A percentile compares a stretch with the other conserved stretches of the same genome.
phyloP scores from a whole-genome alignment of 2,329 filamentous ascomycete genomes.

The Penicillium vulpinum region DNA sequence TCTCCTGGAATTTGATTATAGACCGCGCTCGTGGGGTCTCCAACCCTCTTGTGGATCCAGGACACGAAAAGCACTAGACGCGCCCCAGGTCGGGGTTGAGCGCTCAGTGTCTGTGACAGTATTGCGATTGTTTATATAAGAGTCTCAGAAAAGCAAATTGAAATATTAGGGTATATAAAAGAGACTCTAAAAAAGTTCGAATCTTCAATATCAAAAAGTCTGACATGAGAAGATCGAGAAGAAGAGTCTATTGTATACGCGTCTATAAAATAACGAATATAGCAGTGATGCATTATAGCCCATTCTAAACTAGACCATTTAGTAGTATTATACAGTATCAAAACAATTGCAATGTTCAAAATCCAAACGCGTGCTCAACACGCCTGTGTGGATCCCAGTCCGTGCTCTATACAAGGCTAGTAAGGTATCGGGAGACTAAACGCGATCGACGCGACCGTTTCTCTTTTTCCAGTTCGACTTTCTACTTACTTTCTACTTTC shows the following conservation, averaged over 20 bases:
- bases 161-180: not conserved
- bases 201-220: not conserved
- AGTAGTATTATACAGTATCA: not conserved
- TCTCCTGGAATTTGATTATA: not conserved
- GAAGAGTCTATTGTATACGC: not conserved
- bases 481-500: not conserved
- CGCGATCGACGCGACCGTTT: conserved; percentile 30
- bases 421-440: conserved; percentile 24
- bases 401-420: conserved; percentile 31
- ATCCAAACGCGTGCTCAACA: conserved; percentile 28
- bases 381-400: conserved; percentile 23
- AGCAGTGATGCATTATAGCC: not conserved
- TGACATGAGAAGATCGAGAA: not conserved
- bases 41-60: conserved; percentile 2
- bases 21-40: not conserved
- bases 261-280: not conserved
- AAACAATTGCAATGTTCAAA: not conserved
- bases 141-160: not conserved
- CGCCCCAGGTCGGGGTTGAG: conserved; percentile 1
- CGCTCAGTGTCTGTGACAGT: not conserved
- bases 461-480: conserved; percentile 5
- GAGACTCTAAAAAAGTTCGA: not conserved
- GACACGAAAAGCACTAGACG: conserved; percentile 4
- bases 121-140: not conserved
- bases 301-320: not conserved